Evolutionary conservation across 208 protist species (phyloP).

Genomic region (Acanthamoeba triangularis): DNA sequence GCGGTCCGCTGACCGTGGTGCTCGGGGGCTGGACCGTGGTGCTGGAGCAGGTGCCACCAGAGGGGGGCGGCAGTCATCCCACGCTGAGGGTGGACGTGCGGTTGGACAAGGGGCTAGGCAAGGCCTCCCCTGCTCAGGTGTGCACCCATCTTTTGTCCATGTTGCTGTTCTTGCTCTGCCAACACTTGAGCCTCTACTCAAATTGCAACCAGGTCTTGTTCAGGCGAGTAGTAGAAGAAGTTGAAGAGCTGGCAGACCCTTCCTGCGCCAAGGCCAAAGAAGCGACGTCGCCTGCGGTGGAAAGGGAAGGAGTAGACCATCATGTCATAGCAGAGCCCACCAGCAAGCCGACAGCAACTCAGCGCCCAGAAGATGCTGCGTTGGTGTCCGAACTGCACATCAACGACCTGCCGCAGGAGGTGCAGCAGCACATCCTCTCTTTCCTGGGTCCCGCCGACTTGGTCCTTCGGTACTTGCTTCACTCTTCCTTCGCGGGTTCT

Average conservation of each 20-base stretch:
- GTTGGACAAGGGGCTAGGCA: neutral
- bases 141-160: neutral
- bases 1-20: neutral
- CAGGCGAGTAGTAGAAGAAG: no score
- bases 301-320: no score
- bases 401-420: neutral
- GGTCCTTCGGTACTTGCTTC: neutral
- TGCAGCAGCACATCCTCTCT: conserved; percentile 4
- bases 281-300: no score
- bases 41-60: neutral
- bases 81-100: neutral
- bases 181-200: no score
- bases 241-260: no score
- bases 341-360: no score
- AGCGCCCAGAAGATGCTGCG: no score
- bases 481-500: neutral
- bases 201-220: no score
- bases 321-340: no score
- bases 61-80: neutral
- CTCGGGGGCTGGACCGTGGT: neutral
- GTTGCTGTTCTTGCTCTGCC: neutral
- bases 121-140: neutral
- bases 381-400: neutral
- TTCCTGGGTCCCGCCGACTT: conserved; percentile 1
- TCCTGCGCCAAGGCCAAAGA: no score